Evolutionary conservation across 345 rosid genomes (phyloP).

Genomic region (Heritiera fomes): DNA sequence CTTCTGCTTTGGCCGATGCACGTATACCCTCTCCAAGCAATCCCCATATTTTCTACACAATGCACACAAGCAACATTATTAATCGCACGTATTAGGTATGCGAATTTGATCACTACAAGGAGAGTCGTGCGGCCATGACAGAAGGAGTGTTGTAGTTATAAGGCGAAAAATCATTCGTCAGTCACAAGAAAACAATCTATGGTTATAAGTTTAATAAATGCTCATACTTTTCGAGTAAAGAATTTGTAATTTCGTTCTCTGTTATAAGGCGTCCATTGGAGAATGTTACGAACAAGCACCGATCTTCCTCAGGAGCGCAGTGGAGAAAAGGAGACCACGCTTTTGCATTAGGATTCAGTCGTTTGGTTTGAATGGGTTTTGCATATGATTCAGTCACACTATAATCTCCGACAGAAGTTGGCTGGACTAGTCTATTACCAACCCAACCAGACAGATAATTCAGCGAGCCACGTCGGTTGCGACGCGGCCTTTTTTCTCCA

Average conservation of each 20-base stretch:
- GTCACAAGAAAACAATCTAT: too few relatives aligned
- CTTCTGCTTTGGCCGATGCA: slow-evolving; percentile 30
- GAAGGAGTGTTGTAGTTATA: too few relatives aligned
- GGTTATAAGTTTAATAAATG: background rate
- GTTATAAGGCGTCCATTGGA: background rate
- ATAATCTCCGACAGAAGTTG: too few relatives aligned
- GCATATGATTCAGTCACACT: background rate
- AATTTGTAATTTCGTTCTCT: background rate
- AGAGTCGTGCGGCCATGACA: too few relatives aligned
- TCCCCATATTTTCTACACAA: slow-evolving; percentile 29
- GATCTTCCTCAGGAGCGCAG: slow-evolving; percentile 1
- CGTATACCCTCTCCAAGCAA: slow-evolving; percentile 39
- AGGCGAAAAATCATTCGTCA: too few relatives aligned
- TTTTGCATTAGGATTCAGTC: background rate
- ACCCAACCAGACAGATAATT: background rate
- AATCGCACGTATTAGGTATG: too few relatives aligned
- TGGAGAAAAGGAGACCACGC: background rate
- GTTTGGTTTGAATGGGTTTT: background rate
- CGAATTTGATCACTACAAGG: too few relatives aligned
- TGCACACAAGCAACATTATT: too few relatives aligned
- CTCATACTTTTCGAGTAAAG: background rate
- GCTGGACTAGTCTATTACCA: background rate
- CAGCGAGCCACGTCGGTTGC: background rate
- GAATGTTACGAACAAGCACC: slow-evolving; percentile 14
- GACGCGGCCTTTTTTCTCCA: background rate